Evolutionary conservation across 169 alveolate genomes (phyloP).

Genomic region (Eimeria brunetti): DNA sequence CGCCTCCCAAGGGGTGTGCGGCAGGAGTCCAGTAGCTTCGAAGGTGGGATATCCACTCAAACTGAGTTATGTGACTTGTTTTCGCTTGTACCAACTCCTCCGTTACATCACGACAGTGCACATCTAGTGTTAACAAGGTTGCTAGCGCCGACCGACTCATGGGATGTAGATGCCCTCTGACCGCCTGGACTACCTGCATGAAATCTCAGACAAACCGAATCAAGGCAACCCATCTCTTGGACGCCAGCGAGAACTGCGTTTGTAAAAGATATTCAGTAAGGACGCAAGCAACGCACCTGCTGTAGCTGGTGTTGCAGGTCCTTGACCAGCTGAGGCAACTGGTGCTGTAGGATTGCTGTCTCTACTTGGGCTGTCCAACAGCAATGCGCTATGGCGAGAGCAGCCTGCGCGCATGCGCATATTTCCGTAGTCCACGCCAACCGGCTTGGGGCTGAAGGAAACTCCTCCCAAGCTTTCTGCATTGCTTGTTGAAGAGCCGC

Average conservation of each 20-base stretch:
- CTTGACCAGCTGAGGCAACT: constrained; percentile 69
- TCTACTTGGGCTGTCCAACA: constrained; percentile 72
- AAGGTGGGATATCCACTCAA: constrained; percentile 94
- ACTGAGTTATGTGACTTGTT: constrained; percentile 85
- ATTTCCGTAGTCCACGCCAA: constrained; percentile 41
- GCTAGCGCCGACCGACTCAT: constrained; percentile 85
- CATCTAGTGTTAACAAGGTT: constrained; percentile 90
- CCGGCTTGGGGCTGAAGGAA: constrained; percentile 56
- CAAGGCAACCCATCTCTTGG: background rate
- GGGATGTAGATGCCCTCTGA: constrained; percentile 87
- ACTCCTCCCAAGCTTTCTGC: constrained; percentile 62
- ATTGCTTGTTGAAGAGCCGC: constrained; percentile 45
- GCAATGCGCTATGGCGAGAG: constrained; percentile 71
- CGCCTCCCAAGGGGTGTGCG: constrained; percentile 43
- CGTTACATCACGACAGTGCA: constrained; percentile 90
- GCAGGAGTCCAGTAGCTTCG: constrained; percentile 89
- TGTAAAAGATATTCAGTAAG: background rate
- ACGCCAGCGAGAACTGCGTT: background rate
- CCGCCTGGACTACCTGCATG: constrained; percentile 85
- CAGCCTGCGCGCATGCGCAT: constrained; percentile 67
- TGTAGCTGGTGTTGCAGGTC: constrained; percentile 59
- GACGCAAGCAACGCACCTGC: constrained; percentile 9
- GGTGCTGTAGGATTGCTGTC: constrained; percentile 70
- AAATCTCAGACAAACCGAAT: background rate
- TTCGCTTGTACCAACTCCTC: constrained; percentile 82